Conservation (phyloP, 768 basidiomycete species). For the Sutorius australiensis region DNA sequence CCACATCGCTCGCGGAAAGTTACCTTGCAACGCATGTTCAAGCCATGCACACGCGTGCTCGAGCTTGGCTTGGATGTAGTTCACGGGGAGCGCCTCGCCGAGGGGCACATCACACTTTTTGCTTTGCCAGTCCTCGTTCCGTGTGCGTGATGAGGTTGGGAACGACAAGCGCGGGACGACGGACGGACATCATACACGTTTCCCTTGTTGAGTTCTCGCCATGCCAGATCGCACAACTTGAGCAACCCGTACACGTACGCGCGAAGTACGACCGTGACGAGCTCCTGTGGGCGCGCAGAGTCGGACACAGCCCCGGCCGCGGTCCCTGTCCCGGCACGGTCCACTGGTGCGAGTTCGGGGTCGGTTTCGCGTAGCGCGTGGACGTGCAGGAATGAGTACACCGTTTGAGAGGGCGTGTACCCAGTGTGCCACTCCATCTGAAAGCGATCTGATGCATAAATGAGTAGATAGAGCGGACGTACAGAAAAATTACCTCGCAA, state of each 20-base stretch:
- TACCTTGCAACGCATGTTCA: slow-evolving; percentile 41
- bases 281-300: slow-evolving; percentile 41
- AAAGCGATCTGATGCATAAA: slow-evolving; percentile 13
- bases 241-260: slow-evolving; percentile 63
- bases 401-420: slow-evolving; percentile 79
- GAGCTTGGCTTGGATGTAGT: slow-evolving; percentile 49
- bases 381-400: slow-evolving; percentile 74
- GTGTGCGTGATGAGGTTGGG: neutral
- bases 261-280: slow-evolving; percentile 66
- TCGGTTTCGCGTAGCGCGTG: slow-evolving; percentile 62
- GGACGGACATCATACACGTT: slow-evolving; percentile 70
- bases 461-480: too few species aligned
- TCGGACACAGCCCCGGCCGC: slow-evolving; percentile 27
- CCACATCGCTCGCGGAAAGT: neutral
- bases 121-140: slow-evolving; percentile 88
- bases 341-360: slow-evolving; percentile 43
- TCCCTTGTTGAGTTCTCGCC: slow-evolving; percentile 77
- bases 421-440: slow-evolving; percentile 90
- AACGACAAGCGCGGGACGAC: slow-evolving; percentile 7
- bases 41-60: slow-evolving; percentile 66
- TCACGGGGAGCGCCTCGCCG: slow-evolving; percentile 57
- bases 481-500: slow-evolving; percentile 60
- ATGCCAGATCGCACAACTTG: slow-evolving; percentile 79
- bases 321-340: slow-evolving; percentile 32
- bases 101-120: slow-evolving; percentile 84